These are phyloP conservation scores for Ceratobasidium sp. DNA, from an alignment of 1,284 basidiomycete genomes.

Conservation along the genomic window DNA sequence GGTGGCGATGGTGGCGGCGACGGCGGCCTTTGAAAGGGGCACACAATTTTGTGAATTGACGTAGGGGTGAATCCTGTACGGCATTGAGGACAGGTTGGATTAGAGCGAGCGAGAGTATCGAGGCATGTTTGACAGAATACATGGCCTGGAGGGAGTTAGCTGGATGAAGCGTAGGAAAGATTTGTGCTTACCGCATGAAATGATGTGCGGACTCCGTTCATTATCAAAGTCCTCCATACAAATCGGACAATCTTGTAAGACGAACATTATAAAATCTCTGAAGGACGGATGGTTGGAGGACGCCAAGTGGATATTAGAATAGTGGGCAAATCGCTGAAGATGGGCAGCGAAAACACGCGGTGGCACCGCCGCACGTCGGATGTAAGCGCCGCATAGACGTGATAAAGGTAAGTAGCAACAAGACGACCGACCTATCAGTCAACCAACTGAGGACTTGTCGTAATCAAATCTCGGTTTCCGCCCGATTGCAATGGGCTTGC, in stretches of 20 bases:
- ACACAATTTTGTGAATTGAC: constrained; percentile 15
- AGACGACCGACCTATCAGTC: too few species aligned
- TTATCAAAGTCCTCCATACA: constrained; percentile 4
- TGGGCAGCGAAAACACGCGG: neutral
- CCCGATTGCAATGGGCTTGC: too few species aligned
- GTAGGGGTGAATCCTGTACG: neutral
- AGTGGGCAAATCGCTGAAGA: neutral
- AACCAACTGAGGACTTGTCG: too few species aligned
- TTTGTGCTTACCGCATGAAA: constrained; percentile 27
- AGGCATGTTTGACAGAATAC: constrained; percentile 27
- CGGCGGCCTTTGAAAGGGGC: constrained; percentile 10
- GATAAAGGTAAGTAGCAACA: too few species aligned
- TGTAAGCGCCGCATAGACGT: too few species aligned
- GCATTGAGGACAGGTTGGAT: constrained; percentile 6
- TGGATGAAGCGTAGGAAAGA: neutral
- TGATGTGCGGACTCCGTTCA: neutral
- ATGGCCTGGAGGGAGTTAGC: constrained; percentile 7
- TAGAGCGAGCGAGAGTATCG: neutral
- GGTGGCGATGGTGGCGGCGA: too few species aligned
- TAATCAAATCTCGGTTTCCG: too few species aligned
- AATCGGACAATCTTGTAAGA: constrained; percentile 14
- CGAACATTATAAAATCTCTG: neutral
- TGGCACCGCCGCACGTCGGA: too few species aligned
- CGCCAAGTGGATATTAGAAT: neutral
- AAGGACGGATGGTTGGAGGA: neutral